Evolutionary conservation across 768 basidiomycete genomes (phyloP), one percentile per base, ranked within the genome.

Genomic region (Kwoniella heveanensis): DNA sequence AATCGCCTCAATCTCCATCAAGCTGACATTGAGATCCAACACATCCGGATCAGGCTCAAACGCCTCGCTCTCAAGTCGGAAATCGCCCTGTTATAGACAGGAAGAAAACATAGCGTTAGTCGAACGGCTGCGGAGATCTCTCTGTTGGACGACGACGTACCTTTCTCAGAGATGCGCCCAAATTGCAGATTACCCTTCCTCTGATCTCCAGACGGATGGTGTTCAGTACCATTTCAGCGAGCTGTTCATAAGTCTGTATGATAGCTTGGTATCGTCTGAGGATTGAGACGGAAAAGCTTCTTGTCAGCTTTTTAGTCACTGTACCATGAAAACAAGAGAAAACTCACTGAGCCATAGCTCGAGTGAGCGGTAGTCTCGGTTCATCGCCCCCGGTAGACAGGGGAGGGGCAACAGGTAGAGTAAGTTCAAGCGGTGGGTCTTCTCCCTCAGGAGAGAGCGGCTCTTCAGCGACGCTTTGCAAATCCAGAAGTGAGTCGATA

Each of bases 241-340:
- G 84, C 69, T 95, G 92, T 39, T 90, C 88, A 72, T 92, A 97
- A 1, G 93, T 95, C 81, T 89, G 88, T 46, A 94, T 82, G 49
- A 98, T 83, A 0, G 92, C 90, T 76, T 94, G 89, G 80, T 92
- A 96, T 29, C 92, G 92, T 64, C 95, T 95, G 68, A n/a, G n/a
- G n/a, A n/a, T n/a, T n/a, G 2, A 65, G 47, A 55, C 29, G 47
- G 32, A 36, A 36, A 13, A 36, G 13, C 32, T 7, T 36, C 25
- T 26, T 19, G 47, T 54, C 10, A 52, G 53, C 22, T 48, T 49
- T 21, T 12, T 22, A 24, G 46, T 29, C 49, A 17, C 36, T 46
- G 17, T 8, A 48, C 46, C 30, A 26, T 51, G n/a, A 27, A 17
- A 25, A 6, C 44, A 39, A 44, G 22, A 24, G 19, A 10, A 13